Percentiles rank a stretch among this genome's conserved stretches.
These are phyloP conservation scores for Penicillium silybi DNA, from an alignment of 495 filamentous ascomycete genomes.

Conservation along the genomic window DNA sequence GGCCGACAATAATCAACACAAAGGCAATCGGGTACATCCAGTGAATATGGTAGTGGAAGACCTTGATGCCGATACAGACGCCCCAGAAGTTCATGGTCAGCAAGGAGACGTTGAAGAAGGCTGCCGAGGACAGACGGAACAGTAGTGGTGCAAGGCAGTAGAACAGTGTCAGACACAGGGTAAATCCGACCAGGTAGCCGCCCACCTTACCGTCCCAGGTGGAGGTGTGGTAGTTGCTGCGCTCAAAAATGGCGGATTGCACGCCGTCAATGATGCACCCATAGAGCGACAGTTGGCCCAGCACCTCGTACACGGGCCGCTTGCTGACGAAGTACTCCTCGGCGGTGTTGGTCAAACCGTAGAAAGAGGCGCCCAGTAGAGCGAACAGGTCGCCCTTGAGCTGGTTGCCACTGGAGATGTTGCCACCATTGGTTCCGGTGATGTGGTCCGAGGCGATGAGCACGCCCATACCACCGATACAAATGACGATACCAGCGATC, in stretches of 20 bases:
- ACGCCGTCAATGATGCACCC: slow-evolving; percentile 88
- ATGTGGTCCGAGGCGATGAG: slow-evolving; percentile 86
- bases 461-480: slow-evolving; percentile 88
- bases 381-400: slow-evolving; percentile 93
- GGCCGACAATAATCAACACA: slow-evolving; percentile 78
- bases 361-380: slow-evolving; percentile 81
- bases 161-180: slow-evolving; percentile 74
- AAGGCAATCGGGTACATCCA: slow-evolving; percentile 96
- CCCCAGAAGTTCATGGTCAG: slow-evolving; percentile 98
- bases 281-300: slow-evolving; percentile 86
- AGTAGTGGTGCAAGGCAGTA: slow-evolving; percentile 84
- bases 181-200: slow-evolving; percentile 85
- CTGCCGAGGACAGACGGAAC: slow-evolving; percentile 81
- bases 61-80: slow-evolving; percentile 79
- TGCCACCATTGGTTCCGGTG: slow-evolving; percentile 60
- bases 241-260: slow-evolving; percentile 88
- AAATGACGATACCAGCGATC: slow-evolving; percentile 80
- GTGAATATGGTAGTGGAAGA: slow-evolving; percentile 78
- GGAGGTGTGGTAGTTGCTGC: slow-evolving; percentile 58
- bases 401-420: slow-evolving; percentile 54
- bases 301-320: slow-evolving; percentile 85
- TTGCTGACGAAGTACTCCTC: slow-evolving; percentile 92
- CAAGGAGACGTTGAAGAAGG: slow-evolving; percentile 94
- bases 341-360: slow-evolving; percentile 83
- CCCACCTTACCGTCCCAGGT: slow-evolving; percentile 65